These are phyloP conservation scores for Gracilaria caudata DNA, from an alignment of 23 red algal species.

Conservation along the genomic window DNA sequence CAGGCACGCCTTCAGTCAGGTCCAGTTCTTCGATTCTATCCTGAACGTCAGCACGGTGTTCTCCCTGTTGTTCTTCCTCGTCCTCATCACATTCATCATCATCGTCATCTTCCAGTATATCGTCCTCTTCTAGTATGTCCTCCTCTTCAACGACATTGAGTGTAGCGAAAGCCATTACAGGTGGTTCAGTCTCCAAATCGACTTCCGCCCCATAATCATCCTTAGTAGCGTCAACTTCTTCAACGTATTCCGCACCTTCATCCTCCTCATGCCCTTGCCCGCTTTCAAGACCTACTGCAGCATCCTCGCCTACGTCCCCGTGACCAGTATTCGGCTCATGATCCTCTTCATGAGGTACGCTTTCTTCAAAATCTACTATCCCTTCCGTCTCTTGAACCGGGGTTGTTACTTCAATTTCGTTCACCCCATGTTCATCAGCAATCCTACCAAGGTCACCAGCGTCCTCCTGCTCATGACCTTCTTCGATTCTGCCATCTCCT, in stretches of 20 bases:
- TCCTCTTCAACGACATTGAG: constrained; percentile 28
- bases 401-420: not conserved
- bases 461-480: not conserved
- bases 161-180: constrained; percentile 24
- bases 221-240: constrained; percentile 29
- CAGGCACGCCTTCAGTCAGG: constrained; percentile 8
- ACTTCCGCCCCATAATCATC: constrained; percentile 16
- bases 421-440: not conserved
- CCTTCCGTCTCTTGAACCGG: not conserved
- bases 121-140: not conserved
- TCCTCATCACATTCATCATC: constrained; percentile 3
- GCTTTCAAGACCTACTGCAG: not conserved
- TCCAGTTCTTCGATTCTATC: constrained; percentile 10
- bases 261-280: not conserved
- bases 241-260: constrained; percentile 5
- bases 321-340: not conserved
- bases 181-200: constrained; percentile 4
- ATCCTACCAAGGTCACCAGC: not conserved
- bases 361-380: not conserved
- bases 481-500: not conserved
- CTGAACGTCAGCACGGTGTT: not conserved
- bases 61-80: not conserved
- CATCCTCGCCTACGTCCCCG: not conserved
- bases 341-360: too few species aligned
- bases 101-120: not conserved